Conservation (phyloP, 176 grass and related monocot species). For the Stipa capillata region DNA sequence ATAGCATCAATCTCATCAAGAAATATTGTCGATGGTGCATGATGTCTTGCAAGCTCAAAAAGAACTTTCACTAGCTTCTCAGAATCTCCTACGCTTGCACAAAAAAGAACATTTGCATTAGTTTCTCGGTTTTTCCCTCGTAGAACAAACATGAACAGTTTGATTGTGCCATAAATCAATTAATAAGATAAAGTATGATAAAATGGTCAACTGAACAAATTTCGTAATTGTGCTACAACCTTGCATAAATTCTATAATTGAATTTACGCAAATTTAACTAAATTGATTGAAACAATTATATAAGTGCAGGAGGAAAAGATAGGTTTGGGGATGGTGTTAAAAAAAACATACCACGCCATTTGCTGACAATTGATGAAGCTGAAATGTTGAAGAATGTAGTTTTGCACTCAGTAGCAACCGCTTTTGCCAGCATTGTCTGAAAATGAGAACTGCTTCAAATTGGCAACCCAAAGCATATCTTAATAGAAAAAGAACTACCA, state of each 20-base stretch:
- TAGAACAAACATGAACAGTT: neutral
- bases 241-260: neutral
- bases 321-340: neutral
- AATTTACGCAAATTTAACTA: neutral
- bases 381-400: slow-evolving; percentile 99
- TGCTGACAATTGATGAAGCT: slow-evolving; percentile 96
- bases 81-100: slow-evolving; percentile 63
- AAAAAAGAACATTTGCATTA: neutral
- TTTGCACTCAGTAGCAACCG: slow-evolving; percentile 88
- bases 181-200: neutral
- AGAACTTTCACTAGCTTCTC: slow-evolving; percentile 97
- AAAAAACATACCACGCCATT: slow-evolving; percentile 71
- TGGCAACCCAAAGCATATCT: neutral
- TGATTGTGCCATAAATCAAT: neutral
- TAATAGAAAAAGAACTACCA: neutral
- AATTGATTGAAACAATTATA: neutral
- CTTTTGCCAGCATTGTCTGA: slow-evolving; percentile 97
- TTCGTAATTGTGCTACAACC: neutral
- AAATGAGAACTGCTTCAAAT: slow-evolving; percentile 8
- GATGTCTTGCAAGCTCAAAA: slow-evolving; percentile 93
- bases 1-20: slow-evolving; percentile 98
- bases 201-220: neutral
- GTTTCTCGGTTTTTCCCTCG: neutral
- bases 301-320: neutral
- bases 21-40: slow-evolving; percentile 98